Evolutionary conservation across 139 green algal species (phyloP).

Genomic region (Micractinium sp.): DNA sequence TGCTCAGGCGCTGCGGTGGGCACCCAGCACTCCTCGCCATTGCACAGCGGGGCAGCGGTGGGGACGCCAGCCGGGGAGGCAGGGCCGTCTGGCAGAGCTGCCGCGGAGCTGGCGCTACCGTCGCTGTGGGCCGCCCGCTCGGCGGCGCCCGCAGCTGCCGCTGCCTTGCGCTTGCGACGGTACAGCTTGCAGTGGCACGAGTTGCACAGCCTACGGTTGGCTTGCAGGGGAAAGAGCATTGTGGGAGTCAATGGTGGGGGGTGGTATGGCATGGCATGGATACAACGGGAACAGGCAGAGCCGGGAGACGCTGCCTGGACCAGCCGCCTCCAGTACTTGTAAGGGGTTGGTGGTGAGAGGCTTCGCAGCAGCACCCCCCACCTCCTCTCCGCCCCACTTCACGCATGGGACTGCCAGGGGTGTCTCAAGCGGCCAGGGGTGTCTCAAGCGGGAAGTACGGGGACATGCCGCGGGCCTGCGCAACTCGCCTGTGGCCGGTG

Average conservation of each 20-base stretch:
- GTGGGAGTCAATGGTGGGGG: background rate
- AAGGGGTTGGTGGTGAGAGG: background rate
- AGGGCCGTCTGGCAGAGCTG: background rate
- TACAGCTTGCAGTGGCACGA: conserved; percentile 25
- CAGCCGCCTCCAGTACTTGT: background rate
- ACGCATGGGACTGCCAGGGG: no score
- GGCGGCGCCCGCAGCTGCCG: background rate
- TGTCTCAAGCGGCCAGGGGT: no score
- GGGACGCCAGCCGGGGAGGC: no score
- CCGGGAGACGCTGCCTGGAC: no score
- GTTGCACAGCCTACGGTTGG: conserved; percentile 13
- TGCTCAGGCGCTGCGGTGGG: no score
- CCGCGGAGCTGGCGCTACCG: background rate
- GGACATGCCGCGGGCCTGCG: background rate
- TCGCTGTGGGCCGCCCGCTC: background rate
- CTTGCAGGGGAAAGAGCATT: no score
- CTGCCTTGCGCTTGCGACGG: background rate
- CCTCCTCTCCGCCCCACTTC: no score
- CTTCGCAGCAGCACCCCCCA: no score
- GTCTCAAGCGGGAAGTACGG: background rate
- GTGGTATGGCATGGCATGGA: background rate
- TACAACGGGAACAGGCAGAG: no score
- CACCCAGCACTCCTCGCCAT: no score
- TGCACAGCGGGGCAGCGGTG: no score
- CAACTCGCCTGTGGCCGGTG: background rate